Conservation (phyloP, 768 basidiomycete species). For the Calvatia gigantea region DNA sequence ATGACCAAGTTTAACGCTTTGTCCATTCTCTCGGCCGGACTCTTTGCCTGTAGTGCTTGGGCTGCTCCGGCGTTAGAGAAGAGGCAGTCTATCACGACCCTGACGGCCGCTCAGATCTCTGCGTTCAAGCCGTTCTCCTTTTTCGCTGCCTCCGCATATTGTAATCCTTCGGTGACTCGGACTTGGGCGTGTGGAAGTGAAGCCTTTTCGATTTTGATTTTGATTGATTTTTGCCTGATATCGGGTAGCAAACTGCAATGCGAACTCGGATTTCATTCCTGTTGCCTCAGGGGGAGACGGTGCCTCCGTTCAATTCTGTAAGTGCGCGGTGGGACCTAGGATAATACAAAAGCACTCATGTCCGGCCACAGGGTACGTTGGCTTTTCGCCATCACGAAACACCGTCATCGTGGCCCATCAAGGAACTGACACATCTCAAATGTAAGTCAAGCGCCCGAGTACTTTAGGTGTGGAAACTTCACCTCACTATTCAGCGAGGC, state of each 20-base stretch:
- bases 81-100: constrained; percentile 26
- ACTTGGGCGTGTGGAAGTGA: constrained; percentile 49
- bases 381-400: not conserved
- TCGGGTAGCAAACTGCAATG: constrained; percentile 33
- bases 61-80: constrained; percentile 24
- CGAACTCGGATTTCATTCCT: constrained; percentile 38
- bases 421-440: constrained; percentile 15
- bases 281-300: constrained; percentile 44
- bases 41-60: constrained; percentile 15
- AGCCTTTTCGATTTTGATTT: not conserved
- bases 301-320: constrained; percentile 31
- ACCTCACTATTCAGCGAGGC: constrained; percentile 28
- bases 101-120: constrained; percentile 36
- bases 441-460: constrained; percentile 3
- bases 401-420: constrained; percentile 27
- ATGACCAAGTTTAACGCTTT: constrained; percentile 12
- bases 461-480: not conserved
- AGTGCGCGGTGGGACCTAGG: constrained; percentile 30
- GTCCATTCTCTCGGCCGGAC: constrained; percentile 14
- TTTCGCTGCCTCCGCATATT: constrained; percentile 49
- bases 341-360: constrained; percentile 17
- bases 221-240: not conserved
- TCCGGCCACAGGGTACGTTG: not conserved
- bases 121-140: constrained; percentile 41
- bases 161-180: constrained; percentile 34